Evolutionary conservation across 2,329 filamentous ascomycete species (phyloP), one percentile per base, ranked within the genome.

Genomic region (Cryphonectria radicalis): DNA sequence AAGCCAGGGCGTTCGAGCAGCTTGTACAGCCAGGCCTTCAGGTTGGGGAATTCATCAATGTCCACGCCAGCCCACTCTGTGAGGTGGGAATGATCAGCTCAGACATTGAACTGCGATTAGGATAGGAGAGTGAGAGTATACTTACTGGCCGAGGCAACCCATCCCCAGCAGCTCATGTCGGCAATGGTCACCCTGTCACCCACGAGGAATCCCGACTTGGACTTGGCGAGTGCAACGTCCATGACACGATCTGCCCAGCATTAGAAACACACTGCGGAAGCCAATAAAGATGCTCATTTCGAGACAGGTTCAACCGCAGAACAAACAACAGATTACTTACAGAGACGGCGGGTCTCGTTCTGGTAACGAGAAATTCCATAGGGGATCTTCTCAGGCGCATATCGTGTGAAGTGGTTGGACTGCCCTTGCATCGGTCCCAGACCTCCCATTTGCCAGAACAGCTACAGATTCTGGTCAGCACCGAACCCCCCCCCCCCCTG

Each of bases 341-440:
- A 69, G 1, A 97, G 85, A 19, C 94, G 90, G n/a, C 91, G 87
- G 0, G 92, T 93, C 83, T 97, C 94, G 78, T 93, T 96, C 78
- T 86, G 84, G 82, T 97, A 97, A 64, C 94, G 88, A 77, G 93
- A 89, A 69, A 97, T 89, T 73, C 92, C 93, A 79, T 97, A 97
- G 77, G 91, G 85, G 76, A 97, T 95, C 79, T 88, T 90, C 79
- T 95, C 92, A 0, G 93, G 92, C 0, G 94, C 93, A 77, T 97
- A 97, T 70, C 93, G 88, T 64, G 84, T 84, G 81, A 97, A 97
- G 82, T 96, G 92, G 80, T 95, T 94, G 66, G 92, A 87, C 79
- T 95, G 93, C 63, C 85, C 91, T 78, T 95, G 93, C 93, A 95
- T 95, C 0, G 93, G 93, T 0, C 93, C 93, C 1, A 95, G 84